Conservation (phyloP, 768 basidiomycete species). For the Erythrobasidium yunnanense region DNA sequence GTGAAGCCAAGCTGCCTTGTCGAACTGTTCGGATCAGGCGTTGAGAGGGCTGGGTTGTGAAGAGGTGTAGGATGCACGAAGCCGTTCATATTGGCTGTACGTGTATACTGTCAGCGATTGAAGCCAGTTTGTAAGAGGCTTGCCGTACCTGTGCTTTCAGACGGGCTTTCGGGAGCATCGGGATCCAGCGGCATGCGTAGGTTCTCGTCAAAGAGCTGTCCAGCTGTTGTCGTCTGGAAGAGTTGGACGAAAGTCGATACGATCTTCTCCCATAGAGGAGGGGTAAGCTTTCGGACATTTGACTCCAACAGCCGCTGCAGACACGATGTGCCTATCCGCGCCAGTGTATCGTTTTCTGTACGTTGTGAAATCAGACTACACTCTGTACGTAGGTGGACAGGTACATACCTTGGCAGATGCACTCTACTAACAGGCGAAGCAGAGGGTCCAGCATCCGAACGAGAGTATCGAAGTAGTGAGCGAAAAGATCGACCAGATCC, state of each 20-base stretch:
- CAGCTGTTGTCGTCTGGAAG: slow-evolving; percentile 95
- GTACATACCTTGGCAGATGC: slow-evolving; percentile 87
- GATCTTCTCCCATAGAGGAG: slow-evolving; percentile 78
- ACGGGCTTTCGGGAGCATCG: slow-evolving; percentile 44
- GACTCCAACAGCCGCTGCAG: slow-evolving; percentile 88
- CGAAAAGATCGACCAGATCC: slow-evolving; percentile 88
- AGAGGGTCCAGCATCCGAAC: slow-evolving; percentile 76
- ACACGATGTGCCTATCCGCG: slow-evolving; percentile 94
- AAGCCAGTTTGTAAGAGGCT: slow-evolving; percentile 31
- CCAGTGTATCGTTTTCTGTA: slow-evolving; percentile 94
- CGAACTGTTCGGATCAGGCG: neutral
- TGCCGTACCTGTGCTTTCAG: neutral
- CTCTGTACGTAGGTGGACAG: neutral
- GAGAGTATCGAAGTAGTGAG: slow-evolving; percentile 82
- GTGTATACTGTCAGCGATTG: neutral
- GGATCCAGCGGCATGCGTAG: slow-evolving; percentile 62
- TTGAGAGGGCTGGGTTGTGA: slow-evolving; percentile 48
- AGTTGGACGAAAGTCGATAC: slow-evolving; percentile 84
- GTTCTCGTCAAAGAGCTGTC: slow-evolving; percentile 88
- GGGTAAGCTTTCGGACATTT: slow-evolving; percentile 75
- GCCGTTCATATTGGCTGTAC: slow-evolving; percentile 36
- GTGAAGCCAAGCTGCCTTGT: slow-evolving; percentile 23
- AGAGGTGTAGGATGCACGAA: slow-evolving; percentile 55
- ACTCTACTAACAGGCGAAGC: slow-evolving; percentile 81
- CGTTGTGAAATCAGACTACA: neutral